Evolutionary conservation across 2,329 filamentous ascomycete genomes (phyloP).

Genomic region (Aspergillus melleus): DNA sequence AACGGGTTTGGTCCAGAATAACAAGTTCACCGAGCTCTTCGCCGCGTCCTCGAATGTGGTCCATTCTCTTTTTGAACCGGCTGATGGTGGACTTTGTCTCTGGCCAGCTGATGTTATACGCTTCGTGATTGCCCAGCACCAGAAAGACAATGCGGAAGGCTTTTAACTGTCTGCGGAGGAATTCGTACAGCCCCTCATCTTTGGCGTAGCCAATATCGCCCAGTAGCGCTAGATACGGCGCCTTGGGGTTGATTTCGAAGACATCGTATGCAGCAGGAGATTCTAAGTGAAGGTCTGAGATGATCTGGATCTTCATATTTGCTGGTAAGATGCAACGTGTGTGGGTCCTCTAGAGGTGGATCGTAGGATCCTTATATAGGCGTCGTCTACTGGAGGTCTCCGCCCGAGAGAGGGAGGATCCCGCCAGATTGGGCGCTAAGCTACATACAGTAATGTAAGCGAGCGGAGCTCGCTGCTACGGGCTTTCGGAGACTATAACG

Average conservation of each 20-base stretch:
- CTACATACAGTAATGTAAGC: no score
- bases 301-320: constrained; percentile 37
- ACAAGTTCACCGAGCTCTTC: constrained; percentile 28
- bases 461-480: no score
- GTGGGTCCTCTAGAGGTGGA: no score
- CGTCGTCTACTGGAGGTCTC: no score
- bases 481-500: no score
- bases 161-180: constrained; percentile 47
- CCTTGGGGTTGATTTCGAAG: constrained; percentile 46
- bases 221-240: constrained; percentile 52
- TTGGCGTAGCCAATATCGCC: constrained; percentile 52
- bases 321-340: not conserved
- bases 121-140: constrained; percentile 56
- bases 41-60: no score
- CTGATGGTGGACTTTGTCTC: constrained; percentile 14
- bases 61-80: constrained; percentile 15
- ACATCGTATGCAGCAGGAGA: constrained; percentile 46
- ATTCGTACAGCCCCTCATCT: constrained; percentile 38
- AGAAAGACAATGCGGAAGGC: constrained; percentile 51
- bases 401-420: no score
- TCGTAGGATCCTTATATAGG: not conserved
- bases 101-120: constrained; percentile 34
- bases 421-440: no score
- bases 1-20: constrained; percentile 37
- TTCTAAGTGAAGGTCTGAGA: constrained; percentile 58